Base-by-base conservation (phyloP, 495 filamentous ascomycete species). In the Pyrenula aspistea region DNA sequence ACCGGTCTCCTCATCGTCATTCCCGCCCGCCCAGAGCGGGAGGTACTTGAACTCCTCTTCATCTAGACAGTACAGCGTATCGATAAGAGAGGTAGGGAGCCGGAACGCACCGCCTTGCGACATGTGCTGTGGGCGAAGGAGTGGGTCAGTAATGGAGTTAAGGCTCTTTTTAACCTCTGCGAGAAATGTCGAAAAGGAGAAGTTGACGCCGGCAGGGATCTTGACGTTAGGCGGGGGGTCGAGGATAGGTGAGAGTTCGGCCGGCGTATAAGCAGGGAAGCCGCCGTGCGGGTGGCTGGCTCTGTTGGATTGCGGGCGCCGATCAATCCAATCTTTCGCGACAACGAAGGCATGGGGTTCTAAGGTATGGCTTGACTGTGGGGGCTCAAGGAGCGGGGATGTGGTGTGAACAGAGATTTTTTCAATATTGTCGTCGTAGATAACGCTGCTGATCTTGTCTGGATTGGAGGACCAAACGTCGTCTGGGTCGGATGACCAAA, bases 1-100 rank as follows among this genome's bases (percentile, higher is more conserved):
- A 2, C 78, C 80, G 1, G 68, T 71, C 1, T 67, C 78, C 31
- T 15, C 31, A 58, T 82, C 80, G 51, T 82, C 77, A 53, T 73
- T 63, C 1, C 79, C 81, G 2, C 75, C 81, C 0, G 79, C 78
- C 74, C 76, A 83, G 10, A 82, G 59, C 0, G 80, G 79, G 2
- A 82, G 65, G 51, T 69, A 82, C 22, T 70, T 72, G 57, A 65
- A 77, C 57, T 84, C 77, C 3, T 73, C 65, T 0, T 80, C 74
- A 1, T 62, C 59, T 0, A 84, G 66, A 48, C 73, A 75, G 20
- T 71, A 68, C 0, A 84, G 62, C 8, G 69, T 76, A 25, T 76
- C 73, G 12, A 67, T 71, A 0, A 74, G 20, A 0, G 60, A 54
- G 25, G 53, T 55, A 47, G 36, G 53, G 31, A 42, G 31, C 47